Percentiles rank a stretch among this genome's conserved stretches.
phyloP scores from a whole-genome alignment of 495 filamentous ascomycete species.

The Chaetomium fimeti region DNA sequence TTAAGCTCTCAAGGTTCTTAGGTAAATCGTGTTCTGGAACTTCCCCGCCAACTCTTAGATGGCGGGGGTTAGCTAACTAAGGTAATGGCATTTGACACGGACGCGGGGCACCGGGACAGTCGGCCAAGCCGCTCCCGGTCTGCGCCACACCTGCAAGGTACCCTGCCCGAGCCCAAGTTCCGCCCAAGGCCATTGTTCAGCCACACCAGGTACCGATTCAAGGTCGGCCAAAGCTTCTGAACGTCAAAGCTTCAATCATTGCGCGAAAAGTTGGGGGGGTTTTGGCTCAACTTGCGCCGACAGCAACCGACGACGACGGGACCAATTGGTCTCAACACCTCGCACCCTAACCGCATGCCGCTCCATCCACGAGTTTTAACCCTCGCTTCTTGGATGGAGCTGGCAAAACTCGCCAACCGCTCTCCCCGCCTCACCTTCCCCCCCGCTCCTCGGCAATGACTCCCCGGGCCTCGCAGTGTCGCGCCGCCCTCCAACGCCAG shows the following conservation, averaged over 20 bases:
- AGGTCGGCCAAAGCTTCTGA: conserved; percentile 3
- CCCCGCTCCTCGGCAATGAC: conserved; percentile 35
- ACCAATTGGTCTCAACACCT: conserved; percentile 10
- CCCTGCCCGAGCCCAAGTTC: background rate
- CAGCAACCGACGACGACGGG: conserved; percentile 7
- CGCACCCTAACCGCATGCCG: background rate
- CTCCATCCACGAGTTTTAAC: conserved; percentile 3
- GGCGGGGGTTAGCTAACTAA: too few species aligned
- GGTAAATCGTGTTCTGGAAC: background rate
- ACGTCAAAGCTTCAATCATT: conserved; percentile 2
- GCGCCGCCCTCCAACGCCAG: conserved; percentile 42
- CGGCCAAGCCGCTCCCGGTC: background rate
- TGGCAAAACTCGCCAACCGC: conserved; percentile 11
- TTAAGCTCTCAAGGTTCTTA: background rate
- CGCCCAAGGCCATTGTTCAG: background rate
- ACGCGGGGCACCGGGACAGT: conserved; percentile 13
- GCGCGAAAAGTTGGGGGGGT: conserved; percentile 1
- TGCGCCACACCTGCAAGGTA: conserved; percentile 19
- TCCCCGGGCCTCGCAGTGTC: conserved; percentile 41
- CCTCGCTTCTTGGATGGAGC: conserved; percentile 13
- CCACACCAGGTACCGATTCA: background rate
- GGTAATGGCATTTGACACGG: background rate
- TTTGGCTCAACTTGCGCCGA: background rate
- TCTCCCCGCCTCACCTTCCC: background rate
- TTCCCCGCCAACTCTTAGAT: conserved; percentile 18